Evolutionary conservation across 2,329 filamentous ascomycete species (phyloP).

Genomic region (Phialophora verrucosa): DNA sequence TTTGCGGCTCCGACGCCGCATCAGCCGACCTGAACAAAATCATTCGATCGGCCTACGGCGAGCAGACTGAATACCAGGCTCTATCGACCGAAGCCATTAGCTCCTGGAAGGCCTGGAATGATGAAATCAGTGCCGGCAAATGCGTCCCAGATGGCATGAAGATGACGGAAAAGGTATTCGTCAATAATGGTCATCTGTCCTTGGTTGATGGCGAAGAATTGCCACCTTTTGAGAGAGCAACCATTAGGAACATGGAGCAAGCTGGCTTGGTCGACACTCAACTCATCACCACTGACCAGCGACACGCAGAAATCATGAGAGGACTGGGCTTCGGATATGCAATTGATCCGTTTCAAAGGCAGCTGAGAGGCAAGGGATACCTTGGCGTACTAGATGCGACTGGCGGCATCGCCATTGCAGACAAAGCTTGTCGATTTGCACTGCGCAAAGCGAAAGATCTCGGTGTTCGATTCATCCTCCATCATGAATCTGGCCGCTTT

Average conservation of each 20-base stretch:
- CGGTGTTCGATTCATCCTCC: slow-evolving; percentile 54
- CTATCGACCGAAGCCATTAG: slow-evolving; percentile 52
- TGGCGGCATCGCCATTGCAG: slow-evolving; percentile 54
- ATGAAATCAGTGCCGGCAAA: slow-evolving; percentile 44
- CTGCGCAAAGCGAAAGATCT: slow-evolving; percentile 50
- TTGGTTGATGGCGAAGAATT: slow-evolving; percentile 25
- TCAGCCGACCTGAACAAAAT: slow-evolving; percentile 43
- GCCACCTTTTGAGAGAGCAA: slow-evolving; percentile 46
- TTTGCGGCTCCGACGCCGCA: slow-evolving; percentile 51
- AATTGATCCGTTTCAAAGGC: slow-evolving; percentile 49
- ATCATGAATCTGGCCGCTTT: slow-evolving; percentile 43
- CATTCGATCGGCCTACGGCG: slow-evolving; percentile 50
- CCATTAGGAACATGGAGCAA: slow-evolving; percentile 46
- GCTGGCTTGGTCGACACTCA: slow-evolving; percentile 47
- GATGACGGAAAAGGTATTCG: slow-evolving; percentile 46
- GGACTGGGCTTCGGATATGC: slow-evolving; percentile 42
- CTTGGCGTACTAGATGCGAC: slow-evolving; percentile 54
- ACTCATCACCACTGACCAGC: slow-evolving; percentile 43
- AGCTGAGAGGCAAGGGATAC: slow-evolving; percentile 39
- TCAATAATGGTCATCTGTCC: slow-evolving; percentile 47
- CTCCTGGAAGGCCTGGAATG: slow-evolving; percentile 56
- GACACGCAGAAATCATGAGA: slow-evolving; percentile 42
- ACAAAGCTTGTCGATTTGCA: slow-evolving; percentile 55
- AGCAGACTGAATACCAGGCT: slow-evolving; percentile 55
- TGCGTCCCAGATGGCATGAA: slow-evolving; percentile 48